These are phyloP conservation scores for Drechslera avenae DNA, from an alignment of 2,329 filamentous ascomycete species.

Conservation along the genomic window DNA sequence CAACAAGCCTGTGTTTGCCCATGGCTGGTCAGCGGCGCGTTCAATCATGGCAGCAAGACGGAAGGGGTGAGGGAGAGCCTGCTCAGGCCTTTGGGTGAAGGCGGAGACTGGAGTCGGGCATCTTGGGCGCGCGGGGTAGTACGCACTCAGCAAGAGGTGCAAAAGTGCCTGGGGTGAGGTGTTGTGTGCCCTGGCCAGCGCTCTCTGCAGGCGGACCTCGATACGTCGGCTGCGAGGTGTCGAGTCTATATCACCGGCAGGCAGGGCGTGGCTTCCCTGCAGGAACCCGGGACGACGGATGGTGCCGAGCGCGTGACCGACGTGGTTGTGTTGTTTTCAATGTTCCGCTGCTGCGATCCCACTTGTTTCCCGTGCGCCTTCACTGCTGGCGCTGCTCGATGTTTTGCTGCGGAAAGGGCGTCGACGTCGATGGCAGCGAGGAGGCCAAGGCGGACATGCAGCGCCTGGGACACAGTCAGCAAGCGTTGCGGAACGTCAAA, in stretches of 20 bases:
- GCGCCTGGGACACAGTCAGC: conserved; percentile 40
- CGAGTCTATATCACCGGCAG: conserved; percentile 28
- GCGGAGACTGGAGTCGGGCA: conserved; percentile 21
- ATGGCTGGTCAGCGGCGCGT: conserved; percentile 41
- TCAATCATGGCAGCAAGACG: conserved; percentile 14
- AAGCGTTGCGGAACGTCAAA: conserved; percentile 32
- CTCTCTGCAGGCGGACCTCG: conserved; percentile 39
- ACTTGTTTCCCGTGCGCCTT: conserved; percentile 9
- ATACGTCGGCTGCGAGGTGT: conserved; percentile 36
- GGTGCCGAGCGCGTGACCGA: no score
- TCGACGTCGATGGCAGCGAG: conserved; percentile 14
- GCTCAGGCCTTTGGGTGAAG: no score
- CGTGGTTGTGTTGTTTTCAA: not conserved
- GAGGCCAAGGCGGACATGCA: conserved; percentile 26
- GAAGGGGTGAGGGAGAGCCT: conserved; percentile 4
- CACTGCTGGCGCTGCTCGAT: not conserved
- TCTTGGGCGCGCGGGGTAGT: conserved; percentile 31
- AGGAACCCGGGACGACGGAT: conserved; percentile 20
- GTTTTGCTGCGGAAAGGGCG: no score
- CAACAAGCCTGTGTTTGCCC: conserved; percentile 33
- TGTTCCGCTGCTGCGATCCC: conserved; percentile 2
- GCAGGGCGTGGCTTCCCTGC: conserved; percentile 25
- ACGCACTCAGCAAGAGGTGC: conserved; percentile 41
- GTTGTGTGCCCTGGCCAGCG: conserved; percentile 33
- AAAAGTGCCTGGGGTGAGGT: conserved; percentile 9